Evolutionary conservation across 2,329 filamentous ascomycete genomes (phyloP), one percentile per base, ranked within the genome.

Genomic region (Microsporum canis): DNA sequence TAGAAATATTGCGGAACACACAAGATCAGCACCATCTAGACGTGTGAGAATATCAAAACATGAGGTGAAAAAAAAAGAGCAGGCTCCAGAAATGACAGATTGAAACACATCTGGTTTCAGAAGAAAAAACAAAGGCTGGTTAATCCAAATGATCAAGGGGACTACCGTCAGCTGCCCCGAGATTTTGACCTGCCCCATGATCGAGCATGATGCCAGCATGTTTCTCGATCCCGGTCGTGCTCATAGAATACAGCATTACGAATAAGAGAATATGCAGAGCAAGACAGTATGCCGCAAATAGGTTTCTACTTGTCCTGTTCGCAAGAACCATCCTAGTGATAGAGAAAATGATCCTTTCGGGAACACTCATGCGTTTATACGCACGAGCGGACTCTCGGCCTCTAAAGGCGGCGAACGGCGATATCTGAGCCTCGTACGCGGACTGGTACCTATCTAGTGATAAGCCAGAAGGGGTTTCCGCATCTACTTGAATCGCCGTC

Each of bases 341-440:
- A 38, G 91, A 91, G 75, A 95, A 95, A 3, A 99, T 88, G 56
- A 90, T 84, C 43, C 94, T 82, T 74, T 99, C 94, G 0, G 91
- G 91, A 6, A 96, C 77, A 68, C 87, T 92, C 91, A 99, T 95
- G 47, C 91, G 85, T 70, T 91, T 90, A 74, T 96, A 91, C 0
- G 92, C 94, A 56, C 95, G 82, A 5, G 90, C 87, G 41, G 88
- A 91, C 76, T 99, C 95, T 58, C 92, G 84, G n/a, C 92, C 91
- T 51, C 92, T 82, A 77, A 99, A 99, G 2, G 91, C 91, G 31
- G 92, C 91, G 72, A 99, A 99, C 0, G 94, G 94, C 8, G 91
- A 96, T 57, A 99, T 87, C 70, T 94, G 95, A 47, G 88, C 89
- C 76, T 99, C 94, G 76, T 99, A 99, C 8, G 91, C 89, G 62